phyloP scores from a whole-genome alignment of 75 land plant genomes.

The Pinus albicaulis region DNA sequence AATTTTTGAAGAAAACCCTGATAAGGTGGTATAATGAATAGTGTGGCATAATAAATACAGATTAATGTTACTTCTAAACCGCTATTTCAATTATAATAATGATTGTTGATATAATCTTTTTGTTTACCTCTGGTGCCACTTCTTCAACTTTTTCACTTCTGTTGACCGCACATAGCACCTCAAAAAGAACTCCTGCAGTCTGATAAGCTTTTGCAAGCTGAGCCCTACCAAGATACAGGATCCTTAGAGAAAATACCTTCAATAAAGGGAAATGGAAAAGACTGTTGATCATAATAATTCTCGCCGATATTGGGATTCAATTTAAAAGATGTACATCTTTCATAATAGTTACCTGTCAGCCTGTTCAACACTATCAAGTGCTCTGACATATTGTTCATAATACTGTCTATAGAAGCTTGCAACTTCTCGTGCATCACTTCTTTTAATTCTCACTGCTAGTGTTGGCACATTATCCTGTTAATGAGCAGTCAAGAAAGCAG shows the following conservation, averaged over 20 bases:
- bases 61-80: too few relatives aligned
- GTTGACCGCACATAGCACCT: conserved; percentile 91
- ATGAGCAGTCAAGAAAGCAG: neutral
- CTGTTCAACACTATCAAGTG: conserved; percentile 87
- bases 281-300: too few relatives aligned
- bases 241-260: neutral
- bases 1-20: neutral
- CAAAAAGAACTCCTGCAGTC: conserved; percentile 94
- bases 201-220: conserved; percentile 86
- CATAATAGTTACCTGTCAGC: conserved; percentile 65
- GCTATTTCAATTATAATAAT: too few relatives aligned
- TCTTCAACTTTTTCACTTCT: conserved; percentile 84
- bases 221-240: conserved; percentile 47
- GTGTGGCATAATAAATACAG: neutral
- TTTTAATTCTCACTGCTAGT: conserved; percentile 65
- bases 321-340: neutral
- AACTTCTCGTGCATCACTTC: conserved; percentile 90
- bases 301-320: neutral
- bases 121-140: conserved; percentile 89
- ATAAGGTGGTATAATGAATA: neutral
- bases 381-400: conserved; percentile 81
- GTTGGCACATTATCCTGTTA: conserved; percentile 79
- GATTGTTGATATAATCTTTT: neutral
- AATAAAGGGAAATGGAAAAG: too few relatives aligned
- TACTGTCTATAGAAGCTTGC: conserved; percentile 86